Conservation (phyloP, 2,329 filamentous ascomycete species). For the Ceratocystis huliohia region DNA sequence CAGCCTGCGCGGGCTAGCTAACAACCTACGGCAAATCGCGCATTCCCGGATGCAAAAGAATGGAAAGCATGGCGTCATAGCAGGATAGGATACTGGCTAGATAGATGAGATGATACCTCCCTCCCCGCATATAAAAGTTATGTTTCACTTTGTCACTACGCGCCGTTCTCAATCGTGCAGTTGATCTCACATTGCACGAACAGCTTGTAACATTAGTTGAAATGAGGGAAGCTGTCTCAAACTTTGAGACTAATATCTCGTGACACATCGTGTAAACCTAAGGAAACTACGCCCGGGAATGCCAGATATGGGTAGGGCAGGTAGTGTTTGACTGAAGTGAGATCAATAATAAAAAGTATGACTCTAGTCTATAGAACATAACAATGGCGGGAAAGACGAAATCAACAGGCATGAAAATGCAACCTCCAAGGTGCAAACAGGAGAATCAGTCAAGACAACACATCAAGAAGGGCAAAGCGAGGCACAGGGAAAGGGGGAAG, state of each 20-base stretch:
- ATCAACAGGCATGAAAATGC: constrained; percentile 19
- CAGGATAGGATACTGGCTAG: neutral
- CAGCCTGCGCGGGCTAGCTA: neutral
- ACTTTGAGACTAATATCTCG: neutral
- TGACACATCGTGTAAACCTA: neutral
- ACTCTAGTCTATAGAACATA: neutral
- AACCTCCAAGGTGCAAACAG: neutral
- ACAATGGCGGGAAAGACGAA: constrained; percentile 13
- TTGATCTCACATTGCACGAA: neutral
- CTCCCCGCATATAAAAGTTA: neutral
- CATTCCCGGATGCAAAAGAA: neutral
- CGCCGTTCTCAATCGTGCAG: neutral
- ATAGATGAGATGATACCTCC: neutral
- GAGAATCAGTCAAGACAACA: neutral
- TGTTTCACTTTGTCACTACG: neutral
- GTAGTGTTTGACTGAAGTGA: neutral
- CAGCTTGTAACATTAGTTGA: neutral
- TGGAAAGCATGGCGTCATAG: neutral
- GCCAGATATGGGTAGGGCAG: neutral
- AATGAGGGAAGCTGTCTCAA: neutral
- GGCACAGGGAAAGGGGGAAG: neutral
- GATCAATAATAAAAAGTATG: constrained; percentile 20
- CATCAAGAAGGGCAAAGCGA: neutral
- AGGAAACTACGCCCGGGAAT: constrained; percentile 4
- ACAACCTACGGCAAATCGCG: too few species aligned